Base-by-base conservation (phyloP, 2,329 filamentous ascomycete genomes). In the Fusarium gaditjirri region DNA sequence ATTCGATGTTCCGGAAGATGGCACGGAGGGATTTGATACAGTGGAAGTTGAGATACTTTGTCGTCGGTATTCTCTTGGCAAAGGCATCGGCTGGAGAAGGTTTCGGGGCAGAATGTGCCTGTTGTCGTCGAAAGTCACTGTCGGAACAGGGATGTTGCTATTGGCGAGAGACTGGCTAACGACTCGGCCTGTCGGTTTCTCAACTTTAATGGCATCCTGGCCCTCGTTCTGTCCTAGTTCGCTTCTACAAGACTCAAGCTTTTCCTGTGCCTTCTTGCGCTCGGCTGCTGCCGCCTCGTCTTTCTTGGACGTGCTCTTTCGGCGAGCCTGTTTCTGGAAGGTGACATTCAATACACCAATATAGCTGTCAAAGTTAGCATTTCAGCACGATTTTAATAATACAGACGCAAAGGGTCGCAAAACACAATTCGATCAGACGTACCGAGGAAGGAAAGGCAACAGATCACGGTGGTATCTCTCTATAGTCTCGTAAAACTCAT, bases 401-500 rank as follows among this genome's bases (percentile, higher is more conserved):
- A n/a, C 46, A 44, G 38, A n/a, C 21, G 27, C 56, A 63, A 16
- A 38, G 35, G 12, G 36, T 46, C 64, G 49, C 44, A 57, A 57
- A 68, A 57, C 42, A 54, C 49, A 60, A 33, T 56, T 52, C 38
- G 65, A 61, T 42, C 52, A 59, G 53, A 79, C 85, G 71, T 84
- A 93, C 91, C 95, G 94, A 72, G 96, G 96, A 72, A 99, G 86
- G 80, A 98, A 99, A 44, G 93, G 90, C 66, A 99, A 85, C 77
- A 99, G 87, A 79, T 97, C 93, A 72, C 94, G 93, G 81, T 99
- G 95, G 74, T 94, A 90, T 77, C 90, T 91, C 84, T 99, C 96
- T 77, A 98, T 94, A 60, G 92, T 96, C 83, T 99, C 96, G 81
- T 99, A 99, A 80, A 99, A 99, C 83, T 97, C 94, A 82, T 99